Evolutionary conservation across 768 basidiomycete species (phyloP), one percentile per base, ranked within the genome.

Genomic region (Strobilomyces dryophilus): DNA sequence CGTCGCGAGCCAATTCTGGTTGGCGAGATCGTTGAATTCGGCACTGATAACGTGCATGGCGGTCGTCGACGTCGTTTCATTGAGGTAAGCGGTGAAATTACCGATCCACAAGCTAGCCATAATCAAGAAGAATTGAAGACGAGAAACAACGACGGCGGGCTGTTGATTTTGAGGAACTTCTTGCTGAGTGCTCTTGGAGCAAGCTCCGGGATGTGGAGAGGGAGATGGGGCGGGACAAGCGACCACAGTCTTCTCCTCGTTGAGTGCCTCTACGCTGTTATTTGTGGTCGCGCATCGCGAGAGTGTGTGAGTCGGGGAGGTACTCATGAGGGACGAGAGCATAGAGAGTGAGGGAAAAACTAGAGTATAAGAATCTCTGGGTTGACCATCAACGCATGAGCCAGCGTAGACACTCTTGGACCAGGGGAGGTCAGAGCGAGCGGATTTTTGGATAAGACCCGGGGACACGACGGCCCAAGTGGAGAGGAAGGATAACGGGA

Each of bases 1-100:
- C 0, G 69, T 71, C 3, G 69, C 69, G 32, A 71, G 58, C 69
- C 69, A 71, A 46, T 71, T 71, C 24, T 71, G 69, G 59, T 66
- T 70, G 1, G 70, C 47, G 20, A 71, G 61, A 8, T 57, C 61
- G 11, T 55, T 21, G 34, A 71, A 68, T 26, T 71, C 59, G 17
- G 64, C 64, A 14, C 68, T 55, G 37, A 71, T 71, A 61, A 64
- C 55, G 40, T 71, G 69, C 69, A 72, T 72, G 26, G 71, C 69
- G 12, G 69, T 71, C 0, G 69, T 71, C 10, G 61, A 59, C 12
- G 66, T 71, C 0, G 69, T 71, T 49, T 71, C 69, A 43, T 71
- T 71, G 52, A 71, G 50, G 58, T 72, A 71, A 26, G 69, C 69
- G 12, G 69, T 67, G 49, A 72, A 67, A 59, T 70, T 70, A 15